These are phyloP conservation scores for Fusarium zealandicum DNA, from an alignment of 2,329 filamentous ascomycete genomes.

Conservation along the genomic window DNA sequence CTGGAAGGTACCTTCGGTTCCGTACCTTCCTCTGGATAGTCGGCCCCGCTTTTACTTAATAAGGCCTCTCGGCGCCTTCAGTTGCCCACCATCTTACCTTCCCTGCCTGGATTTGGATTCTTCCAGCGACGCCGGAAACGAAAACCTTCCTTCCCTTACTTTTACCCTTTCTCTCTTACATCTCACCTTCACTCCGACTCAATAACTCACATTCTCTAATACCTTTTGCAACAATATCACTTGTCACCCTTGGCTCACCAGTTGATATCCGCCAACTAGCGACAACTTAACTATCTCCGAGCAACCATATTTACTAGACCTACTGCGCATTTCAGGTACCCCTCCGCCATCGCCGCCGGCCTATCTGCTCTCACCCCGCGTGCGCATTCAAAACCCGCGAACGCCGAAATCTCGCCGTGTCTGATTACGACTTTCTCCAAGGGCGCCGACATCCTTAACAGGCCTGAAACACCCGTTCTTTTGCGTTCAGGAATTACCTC, in stretches of 20 bases:
- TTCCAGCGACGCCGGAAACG: slow-evolving; percentile 28
- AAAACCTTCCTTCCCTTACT: slow-evolving; percentile 33
- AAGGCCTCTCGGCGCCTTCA: slow-evolving; percentile 24
- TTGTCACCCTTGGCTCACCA: background rate
- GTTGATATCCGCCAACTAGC: slow-evolving; percentile 2
- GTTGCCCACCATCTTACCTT: slow-evolving; percentile 10
- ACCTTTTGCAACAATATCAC: background rate
- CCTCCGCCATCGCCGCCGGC: slow-evolving; percentile 23
- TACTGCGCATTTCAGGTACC: slow-evolving; percentile 10
- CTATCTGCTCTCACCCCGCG: slow-evolving; percentile 14
- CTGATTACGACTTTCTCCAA: slow-evolving; percentile 5
- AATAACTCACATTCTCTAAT: background rate
- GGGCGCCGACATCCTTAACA: background rate
- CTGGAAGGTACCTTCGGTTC: slow-evolving; percentile 9
- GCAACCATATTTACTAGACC: slow-evolving; percentile 18
- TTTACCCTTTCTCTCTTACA: slow-evolving; percentile 22
- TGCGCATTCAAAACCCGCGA: slow-evolving; percentile 12
- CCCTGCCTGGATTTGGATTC: slow-evolving; percentile 30
- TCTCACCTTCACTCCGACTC: slow-evolving; percentile 9
- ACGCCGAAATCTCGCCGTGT: slow-evolving; percentile 13
- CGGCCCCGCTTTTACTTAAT: slow-evolving; percentile 24
- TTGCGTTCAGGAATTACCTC: background rate
- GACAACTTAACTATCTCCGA: slow-evolving; percentile 1
- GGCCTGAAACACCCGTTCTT: background rate
- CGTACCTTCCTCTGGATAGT: slow-evolving; percentile 17